Evolutionary conservation across 257 asterid species (phyloP).

Genomic region (Fraxinus quadrangulata): DNA sequence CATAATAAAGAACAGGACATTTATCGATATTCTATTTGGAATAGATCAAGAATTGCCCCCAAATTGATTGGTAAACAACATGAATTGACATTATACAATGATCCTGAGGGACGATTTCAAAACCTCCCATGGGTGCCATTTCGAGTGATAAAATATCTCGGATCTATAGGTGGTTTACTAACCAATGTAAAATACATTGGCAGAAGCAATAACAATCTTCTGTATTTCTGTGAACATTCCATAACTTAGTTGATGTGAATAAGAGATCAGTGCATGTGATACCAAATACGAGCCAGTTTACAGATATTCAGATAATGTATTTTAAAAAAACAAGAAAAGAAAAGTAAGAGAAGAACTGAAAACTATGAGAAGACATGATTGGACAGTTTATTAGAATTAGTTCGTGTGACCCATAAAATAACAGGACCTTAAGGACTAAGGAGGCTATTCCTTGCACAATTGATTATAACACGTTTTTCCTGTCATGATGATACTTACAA

Average conservation of each 20-base stretch:
- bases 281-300: background rate
- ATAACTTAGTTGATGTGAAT: constrained; percentile 12
- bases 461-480: constrained; percentile 18
- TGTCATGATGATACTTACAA: background rate
- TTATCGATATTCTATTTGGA: background rate
- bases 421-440: constrained; percentile 3
- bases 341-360: background rate
- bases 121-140: constrained; percentile 9
- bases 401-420: background rate
- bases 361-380: background rate
- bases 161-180: constrained; percentile 3
- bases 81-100: background rate
- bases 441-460: constrained; percentile 11
- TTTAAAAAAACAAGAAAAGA: background rate
- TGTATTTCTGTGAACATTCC: constrained; percentile 2
- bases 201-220: constrained; percentile 8
- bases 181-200: constrained; percentile 1
- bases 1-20: background rate
- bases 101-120: constrained; percentile 1
- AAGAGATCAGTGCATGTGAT: constrained; percentile 6
- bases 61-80: background rate
- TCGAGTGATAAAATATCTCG: constrained; percentile 16
- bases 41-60: background rate
- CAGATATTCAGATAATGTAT: constrained; percentile 4
- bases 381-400: background rate